Conservation (phyloP, 306 rosid species). For the Neltuma alba region DNA sequence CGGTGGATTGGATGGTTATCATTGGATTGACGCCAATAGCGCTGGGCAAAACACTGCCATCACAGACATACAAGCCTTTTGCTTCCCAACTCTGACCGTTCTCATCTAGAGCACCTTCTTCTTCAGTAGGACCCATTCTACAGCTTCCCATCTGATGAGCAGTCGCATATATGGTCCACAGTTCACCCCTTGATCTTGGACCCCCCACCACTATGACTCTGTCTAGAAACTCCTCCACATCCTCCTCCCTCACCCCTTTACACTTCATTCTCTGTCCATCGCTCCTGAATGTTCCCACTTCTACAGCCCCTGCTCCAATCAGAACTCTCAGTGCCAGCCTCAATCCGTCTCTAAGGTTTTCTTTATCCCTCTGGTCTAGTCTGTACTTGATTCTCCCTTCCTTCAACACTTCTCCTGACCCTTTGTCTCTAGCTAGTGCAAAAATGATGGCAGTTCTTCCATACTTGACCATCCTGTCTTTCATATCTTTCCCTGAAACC, state of each 20-base stretch:
- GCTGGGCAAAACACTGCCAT: slow-evolving; percentile 81
- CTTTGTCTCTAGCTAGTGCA: slow-evolving; percentile 69
- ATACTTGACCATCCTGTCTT: slow-evolving; percentile 65
- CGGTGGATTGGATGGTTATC: slow-evolving; percentile 83
- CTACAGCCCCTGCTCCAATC: slow-evolving; percentile 87
- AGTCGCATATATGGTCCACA: slow-evolving; percentile 61
- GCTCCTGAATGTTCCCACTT: slow-evolving; percentile 86
- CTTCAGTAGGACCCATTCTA: slow-evolving; percentile 45
- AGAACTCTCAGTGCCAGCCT: slow-evolving; percentile 76
- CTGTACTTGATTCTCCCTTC: slow-evolving; percentile 58
- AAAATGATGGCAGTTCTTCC: slow-evolving; percentile 75
- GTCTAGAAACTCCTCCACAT: slow-evolving; percentile 79
- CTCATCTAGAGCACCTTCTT: slow-evolving; percentile 78
- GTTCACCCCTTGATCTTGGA: slow-evolving; percentile 54
- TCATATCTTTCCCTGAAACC: slow-evolving; percentile 72
- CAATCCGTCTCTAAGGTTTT: slow-evolving; percentile 59
- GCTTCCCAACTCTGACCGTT: slow-evolving; percentile 96
- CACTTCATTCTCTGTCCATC: slow-evolving; percentile 84
- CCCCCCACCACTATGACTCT: slow-evolving; percentile 58
- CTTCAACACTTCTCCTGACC: slow-evolving; percentile 69
- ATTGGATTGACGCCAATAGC: slow-evolving; percentile 98
- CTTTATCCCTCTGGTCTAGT: slow-evolving; percentile 56
- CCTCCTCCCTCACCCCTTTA: slow-evolving; percentile 58
- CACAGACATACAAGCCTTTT: slow-evolving; percentile 74
- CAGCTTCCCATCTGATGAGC: slow-evolving; percentile 4